Base-by-base conservation (phyloP, 2,329 filamentous ascomycete genomes). In the Cytospora paraplurivora region DNA sequence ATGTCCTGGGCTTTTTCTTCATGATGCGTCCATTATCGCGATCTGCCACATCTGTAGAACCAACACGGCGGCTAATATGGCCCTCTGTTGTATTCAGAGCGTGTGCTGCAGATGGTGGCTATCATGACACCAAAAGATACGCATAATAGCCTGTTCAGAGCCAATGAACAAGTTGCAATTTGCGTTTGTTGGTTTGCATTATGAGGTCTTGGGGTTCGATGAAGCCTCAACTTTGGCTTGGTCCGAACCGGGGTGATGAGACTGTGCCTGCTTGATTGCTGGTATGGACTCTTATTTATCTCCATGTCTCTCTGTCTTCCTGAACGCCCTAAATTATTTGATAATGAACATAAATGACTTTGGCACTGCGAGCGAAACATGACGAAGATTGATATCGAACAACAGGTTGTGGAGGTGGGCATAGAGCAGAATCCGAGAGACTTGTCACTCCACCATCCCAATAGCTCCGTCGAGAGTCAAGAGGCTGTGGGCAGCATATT, bases 371-470 rank as follows among this genome's bases (percentile, higher is more conserved):
- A 19, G 7, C 34, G 15, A 1, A 44, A 13, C 38, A 61, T 61
- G 59, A 17, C 10, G 8, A 21, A 32, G 3, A 12, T 11, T 17
- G 35, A 61, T 3, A 15, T 33, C 1, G 10, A 19, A 10, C 15
- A 38, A 27, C 15, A 52, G 13, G 35, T 27, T 4, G 38, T 37
- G 4, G 27, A 27, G 27, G 33, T 32, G 33, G 51, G 7, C 13
- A 15, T 38, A 21, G 19, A 33, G 6, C n/a, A 27, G 7, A 38
- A 27, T 17, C 33, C 17, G 11, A 38, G 38, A 15, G 8, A 41
- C 33, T 8, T 38, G 8, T 50, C 59, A 10, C 21, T 61, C 19
- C 59, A 50, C 21, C 19, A 61, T n/a, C n/a, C n/a, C n/a, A n/a
- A n/a, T 61, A 41, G 15, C 3, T 50, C 51, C 11, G 2, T 61